These are phyloP conservation scores for Fagus crenata DNA, from an alignment of 306 rosid genomes.

Conservation along the genomic window DNA sequence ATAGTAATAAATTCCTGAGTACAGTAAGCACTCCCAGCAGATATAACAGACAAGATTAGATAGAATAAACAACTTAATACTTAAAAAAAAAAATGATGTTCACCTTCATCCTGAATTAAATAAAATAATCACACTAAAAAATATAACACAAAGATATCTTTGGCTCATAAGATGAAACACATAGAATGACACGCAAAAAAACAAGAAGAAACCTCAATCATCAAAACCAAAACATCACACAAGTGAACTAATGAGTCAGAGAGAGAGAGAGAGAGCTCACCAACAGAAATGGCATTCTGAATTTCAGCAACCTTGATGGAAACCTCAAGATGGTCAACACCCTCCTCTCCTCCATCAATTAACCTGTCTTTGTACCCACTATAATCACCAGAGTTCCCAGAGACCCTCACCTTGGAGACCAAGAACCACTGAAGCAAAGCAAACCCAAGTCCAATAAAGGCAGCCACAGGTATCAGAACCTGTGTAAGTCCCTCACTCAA, in stretches of 20 bases:
- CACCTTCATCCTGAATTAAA: neutral
- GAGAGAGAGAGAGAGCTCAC: conserved; percentile 34
- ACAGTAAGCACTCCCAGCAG: neutral
- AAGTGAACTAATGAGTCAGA: neutral
- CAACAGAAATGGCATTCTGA: conserved; percentile 66
- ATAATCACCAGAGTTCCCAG: conserved; percentile 26
- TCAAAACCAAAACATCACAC: neutral
- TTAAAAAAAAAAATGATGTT: neutral
- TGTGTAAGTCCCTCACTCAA: conserved; percentile 56
- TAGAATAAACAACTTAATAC: neutral
- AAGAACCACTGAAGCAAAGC: conserved; percentile 66
- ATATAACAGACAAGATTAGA: neutral
- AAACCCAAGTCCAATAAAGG: conserved; percentile 57
- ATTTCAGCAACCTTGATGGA: conserved; percentile 59
- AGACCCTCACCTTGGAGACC: conserved; percentile 55
- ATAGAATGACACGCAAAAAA: neutral
- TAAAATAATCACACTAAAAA: neutral
- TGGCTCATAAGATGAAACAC: neutral
- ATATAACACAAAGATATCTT: neutral
- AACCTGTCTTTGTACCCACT: conserved; percentile 38
- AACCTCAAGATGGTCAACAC: conserved; percentile 46
- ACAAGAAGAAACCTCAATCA: neutral
- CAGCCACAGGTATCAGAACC: conserved; percentile 56
- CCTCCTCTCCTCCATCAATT: conserved; percentile 48
- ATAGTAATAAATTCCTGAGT: neutral